Conservation (phyloP, 2,329 filamentous ascomycete species). For the Pseudogymnoascus sp. region DNA sequence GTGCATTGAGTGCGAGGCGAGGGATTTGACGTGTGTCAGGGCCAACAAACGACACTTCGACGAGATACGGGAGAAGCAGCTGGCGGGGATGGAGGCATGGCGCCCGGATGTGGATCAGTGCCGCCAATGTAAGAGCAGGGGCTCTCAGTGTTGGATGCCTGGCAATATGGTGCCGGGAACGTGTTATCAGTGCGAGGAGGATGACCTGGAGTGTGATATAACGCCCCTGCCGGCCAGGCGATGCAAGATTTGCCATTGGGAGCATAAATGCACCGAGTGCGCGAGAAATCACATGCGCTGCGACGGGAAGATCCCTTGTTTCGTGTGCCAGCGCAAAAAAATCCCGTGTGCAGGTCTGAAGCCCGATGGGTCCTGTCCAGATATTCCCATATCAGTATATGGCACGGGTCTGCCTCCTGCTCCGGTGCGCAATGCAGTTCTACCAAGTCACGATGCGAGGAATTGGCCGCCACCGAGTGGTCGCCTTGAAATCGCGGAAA, state of each 20-base stretch:
- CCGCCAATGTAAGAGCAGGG: background rate
- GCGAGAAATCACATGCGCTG: background rate
- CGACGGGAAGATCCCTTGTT: background rate
- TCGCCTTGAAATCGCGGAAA: background rate
- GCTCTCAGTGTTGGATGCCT: background rate
- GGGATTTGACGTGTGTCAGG: background rate
- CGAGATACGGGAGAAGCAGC: background rate
- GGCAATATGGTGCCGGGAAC: background rate
- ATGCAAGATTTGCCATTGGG: background rate
- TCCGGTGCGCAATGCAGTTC: background rate
- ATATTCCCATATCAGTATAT: background rate
- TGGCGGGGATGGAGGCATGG: background rate
- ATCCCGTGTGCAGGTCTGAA: background rate
- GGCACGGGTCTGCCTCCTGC: background rate
- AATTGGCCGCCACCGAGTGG: background rate
- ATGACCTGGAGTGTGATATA: background rate
- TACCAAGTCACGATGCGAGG: background rate
- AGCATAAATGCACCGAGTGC: background rate
- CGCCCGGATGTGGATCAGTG: background rate
- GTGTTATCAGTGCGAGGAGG: background rate
- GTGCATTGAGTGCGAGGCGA: background rate
- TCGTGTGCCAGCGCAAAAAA: background rate
- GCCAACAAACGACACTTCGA: background rate
- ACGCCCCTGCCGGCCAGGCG: background rate
- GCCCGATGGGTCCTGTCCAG: background rate